Evolutionary conservation across 2,329 filamentous ascomycete genomes (phyloP), one percentile per base, ranked within the genome.

Genomic region (Aschersonia sp.): DNA sequence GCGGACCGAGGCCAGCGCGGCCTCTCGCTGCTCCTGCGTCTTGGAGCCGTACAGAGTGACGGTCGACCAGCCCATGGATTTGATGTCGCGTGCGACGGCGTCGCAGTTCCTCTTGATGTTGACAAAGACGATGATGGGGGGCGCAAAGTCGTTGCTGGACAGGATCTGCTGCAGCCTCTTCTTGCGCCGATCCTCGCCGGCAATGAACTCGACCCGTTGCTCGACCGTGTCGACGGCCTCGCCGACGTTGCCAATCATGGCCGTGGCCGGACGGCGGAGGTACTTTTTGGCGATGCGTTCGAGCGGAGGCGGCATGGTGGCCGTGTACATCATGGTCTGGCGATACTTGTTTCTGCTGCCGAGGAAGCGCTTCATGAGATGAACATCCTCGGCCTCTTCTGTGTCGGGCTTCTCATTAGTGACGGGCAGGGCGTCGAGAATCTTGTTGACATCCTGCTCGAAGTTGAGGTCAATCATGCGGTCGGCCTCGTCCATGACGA

Each of bases 301-400:
- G 12, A 98, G 86, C 0, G 85, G 79, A 0, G 85, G 70, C 2
- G 92, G 89, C 92, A 98, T 98, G 31, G 92, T 98, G 47, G 92
- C 92, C 54, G 92, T 97, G 78, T 97, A 98, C 92, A 98, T 98
- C 92, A 98, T 98, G 0, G 92, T 98, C 65, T 98, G 90, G 50
- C 92, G 76, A 68, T 97, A 97, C 29, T 84, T 77, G 58, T 88
- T 83, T 54, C 80, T 79, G 14, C 79, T 79, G 47, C 82, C 81
- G 2, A 94, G 68, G 57, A 84, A 84, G 49, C 79, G 76, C 56
- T 81, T 83, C 90, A 97, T 97, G n/a, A 83, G 79, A 48, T 76
- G 71, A 0, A 85, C 73, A 59, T 97, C 78, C 64, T 98, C 92
- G 5, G 92, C 92, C 47, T 86, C 87, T 10, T 97, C 90, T 0